phyloP scores from a whole-genome alignment of 768 basidiomycete genomes.

The Mycena indigotica region DNA sequence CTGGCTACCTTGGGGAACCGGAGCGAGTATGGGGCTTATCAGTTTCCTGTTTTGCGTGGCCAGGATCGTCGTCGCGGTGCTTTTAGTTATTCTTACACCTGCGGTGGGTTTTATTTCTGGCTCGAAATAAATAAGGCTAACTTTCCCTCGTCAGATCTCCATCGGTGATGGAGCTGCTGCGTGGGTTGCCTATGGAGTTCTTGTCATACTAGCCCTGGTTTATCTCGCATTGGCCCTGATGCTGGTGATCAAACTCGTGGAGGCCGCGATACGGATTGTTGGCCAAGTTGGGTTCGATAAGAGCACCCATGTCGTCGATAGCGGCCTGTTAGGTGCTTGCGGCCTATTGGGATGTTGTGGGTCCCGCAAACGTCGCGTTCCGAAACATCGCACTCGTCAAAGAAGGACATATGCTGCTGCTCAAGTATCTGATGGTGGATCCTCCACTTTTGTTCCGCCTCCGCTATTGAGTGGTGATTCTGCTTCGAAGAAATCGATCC shows the following conservation, averaged over 20 bases:
- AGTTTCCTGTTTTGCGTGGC: conserved; percentile 93
- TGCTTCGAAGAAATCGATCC: conserved; percentile 49
- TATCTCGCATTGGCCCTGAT: conserved; percentile 83
- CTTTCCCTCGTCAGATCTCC: conserved; percentile 62
- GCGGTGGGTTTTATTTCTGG: conserved; percentile 56
- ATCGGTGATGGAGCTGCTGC: conserved; percentile 79
- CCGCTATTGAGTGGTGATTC: conserved; percentile 36
- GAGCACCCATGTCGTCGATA: conserved; percentile 76
- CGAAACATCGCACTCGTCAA: conserved; percentile 27
- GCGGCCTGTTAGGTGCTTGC: conserved; percentile 85
- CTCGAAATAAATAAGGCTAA: conserved; percentile 1
- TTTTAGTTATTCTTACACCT: conserved; percentile 88
- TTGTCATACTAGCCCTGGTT: conserved; percentile 79
- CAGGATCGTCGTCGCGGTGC: conserved; percentile 85
- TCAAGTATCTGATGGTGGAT: conserved; percentile 46
- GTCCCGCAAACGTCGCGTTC: conserved; percentile 42
- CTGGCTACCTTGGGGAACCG: conserved; percentile 96
- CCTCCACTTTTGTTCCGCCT: conserved; percentile 40
- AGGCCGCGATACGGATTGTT: conserved; percentile 77
- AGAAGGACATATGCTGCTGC: too few relatives aligned
- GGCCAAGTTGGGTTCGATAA: conserved; percentile 83
- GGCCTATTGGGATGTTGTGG: conserved; percentile 71
- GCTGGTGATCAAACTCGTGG: conserved; percentile 81
- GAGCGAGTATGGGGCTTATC: conserved; percentile 94
- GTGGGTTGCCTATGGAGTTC: conserved; percentile 94